Evolutionary conservation across 108 stramenopile genomes (phyloP).

Genomic region (Licmophora abbreviata): DNA sequence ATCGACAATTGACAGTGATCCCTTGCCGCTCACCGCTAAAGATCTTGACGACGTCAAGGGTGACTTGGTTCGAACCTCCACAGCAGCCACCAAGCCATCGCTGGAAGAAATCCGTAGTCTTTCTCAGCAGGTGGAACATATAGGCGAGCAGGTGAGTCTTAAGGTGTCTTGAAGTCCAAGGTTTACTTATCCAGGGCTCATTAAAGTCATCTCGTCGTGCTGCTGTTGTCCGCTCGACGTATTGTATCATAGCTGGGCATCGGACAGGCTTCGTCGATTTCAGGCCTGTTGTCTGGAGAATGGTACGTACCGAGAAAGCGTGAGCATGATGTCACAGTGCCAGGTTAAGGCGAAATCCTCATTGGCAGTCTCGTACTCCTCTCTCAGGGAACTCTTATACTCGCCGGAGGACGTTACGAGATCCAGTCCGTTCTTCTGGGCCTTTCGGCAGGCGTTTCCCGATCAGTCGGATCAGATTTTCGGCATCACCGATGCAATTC

Average conservation of each 20-base stretch:
- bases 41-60: constrained; percentile 13
- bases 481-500: constrained; percentile 72
- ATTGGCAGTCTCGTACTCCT: background rate
- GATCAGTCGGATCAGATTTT: constrained; percentile 77
- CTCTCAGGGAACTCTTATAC: constrained; percentile 59
- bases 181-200: background rate
- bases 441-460: constrained; percentile 70
- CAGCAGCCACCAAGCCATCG: constrained; percentile 13
- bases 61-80: constrained; percentile 13
- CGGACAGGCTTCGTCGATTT: constrained; percentile 54
- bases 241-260: constrained; percentile 12
- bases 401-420: constrained; percentile 73
- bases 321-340: background rate
- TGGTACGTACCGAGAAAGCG: constrained; percentile 26
- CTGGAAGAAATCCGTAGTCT: constrained; percentile 15
- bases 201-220: background rate
- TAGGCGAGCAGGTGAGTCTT: no score
- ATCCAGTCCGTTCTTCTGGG: constrained; percentile 85
- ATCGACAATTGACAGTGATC: background rate
- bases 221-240: background rate
- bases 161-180: no score
- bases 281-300: constrained; percentile 58
- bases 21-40: background rate
- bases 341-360: background rate
- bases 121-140: constrained; percentile 20